phyloP scores from a whole-genome alignment of 1,284 basidiomycete genomes.

The Phellopilus nigrolimitatus region DNA sequence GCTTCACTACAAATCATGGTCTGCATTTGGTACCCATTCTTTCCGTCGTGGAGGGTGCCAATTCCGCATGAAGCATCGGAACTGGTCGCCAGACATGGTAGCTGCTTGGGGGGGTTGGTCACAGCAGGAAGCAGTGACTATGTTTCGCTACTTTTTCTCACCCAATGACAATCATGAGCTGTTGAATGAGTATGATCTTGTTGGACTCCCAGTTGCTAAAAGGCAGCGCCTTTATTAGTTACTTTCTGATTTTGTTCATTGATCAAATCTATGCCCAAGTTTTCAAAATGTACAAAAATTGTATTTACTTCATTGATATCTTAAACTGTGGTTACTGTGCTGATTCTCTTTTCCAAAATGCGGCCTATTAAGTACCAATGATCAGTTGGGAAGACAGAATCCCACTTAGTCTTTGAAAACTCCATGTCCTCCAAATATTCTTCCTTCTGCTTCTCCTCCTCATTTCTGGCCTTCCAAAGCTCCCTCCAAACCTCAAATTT shows the following conservation, averaged over 20 bases:
- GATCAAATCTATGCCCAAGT: too few relatives aligned
- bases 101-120: conserved; percentile 28
- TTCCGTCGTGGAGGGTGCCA: conserved; percentile 27
- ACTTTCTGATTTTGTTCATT: too few relatives aligned
- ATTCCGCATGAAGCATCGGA: conserved; percentile 19
- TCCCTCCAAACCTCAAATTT: too few relatives aligned
- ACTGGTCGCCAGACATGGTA: conserved; percentile 22
- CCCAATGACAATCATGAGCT: conserved; percentile 27
- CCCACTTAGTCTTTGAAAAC: conserved; percentile 6
- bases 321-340: too few relatives aligned
- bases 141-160: conserved; percentile 27
- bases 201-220: not conserved
- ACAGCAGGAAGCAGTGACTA: conserved; percentile 25
- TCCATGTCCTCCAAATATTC: conserved; percentile 27
- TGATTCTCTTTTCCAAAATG: too few relatives aligned
- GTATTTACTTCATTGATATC: too few relatives aligned
- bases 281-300: too few relatives aligned
- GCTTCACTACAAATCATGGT: conserved; percentile 23
- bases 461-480: too few relatives aligned
- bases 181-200: conserved; percentile 19
- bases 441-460: conserved; percentile 49
- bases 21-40: conserved; percentile 26
- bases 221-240: too few relatives aligned
- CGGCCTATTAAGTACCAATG: conserved; percentile 29
- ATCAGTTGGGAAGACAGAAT: conserved; percentile 11